phyloP scores from a whole-genome alignment of 2,329 filamentous ascomycete genomes.

The Colletotrichum sp. region DNA sequence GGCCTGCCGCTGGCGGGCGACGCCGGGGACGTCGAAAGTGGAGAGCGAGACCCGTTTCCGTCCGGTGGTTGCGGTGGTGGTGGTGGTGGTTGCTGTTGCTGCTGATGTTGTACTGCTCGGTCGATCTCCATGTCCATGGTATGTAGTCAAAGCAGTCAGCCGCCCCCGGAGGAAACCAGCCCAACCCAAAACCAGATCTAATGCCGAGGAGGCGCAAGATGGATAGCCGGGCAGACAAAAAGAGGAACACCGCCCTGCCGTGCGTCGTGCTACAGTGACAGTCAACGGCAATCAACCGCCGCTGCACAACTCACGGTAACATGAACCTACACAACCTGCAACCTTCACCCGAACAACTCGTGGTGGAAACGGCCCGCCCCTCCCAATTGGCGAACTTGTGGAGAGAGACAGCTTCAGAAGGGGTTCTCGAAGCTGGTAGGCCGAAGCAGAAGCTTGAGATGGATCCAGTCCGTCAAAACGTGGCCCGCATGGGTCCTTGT shows the following conservation, averaged over 20 bases:
- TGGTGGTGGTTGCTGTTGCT: neutral
- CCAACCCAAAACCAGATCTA: neutral
- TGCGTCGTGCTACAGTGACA: neutral
- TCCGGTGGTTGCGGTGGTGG: neutral
- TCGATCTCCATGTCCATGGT: constrained; percentile 5
- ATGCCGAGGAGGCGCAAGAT: neutral
- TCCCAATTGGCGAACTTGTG: neutral
- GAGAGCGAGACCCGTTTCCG: neutral
- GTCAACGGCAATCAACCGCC: neutral
- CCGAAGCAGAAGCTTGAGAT: neutral
- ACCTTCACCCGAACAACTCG: neutral
- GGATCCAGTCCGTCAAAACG: neutral
- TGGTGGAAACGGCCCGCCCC: neutral
- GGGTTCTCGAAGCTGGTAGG: neutral
- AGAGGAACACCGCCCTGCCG: neutral
- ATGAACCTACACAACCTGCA: neutral
- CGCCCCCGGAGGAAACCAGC: neutral
- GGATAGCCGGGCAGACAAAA: neutral
- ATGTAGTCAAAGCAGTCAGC: neutral
- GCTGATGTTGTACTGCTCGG: neutral
- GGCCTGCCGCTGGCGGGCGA: neutral
- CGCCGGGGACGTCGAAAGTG: neutral
- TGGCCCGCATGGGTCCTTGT: neutral
- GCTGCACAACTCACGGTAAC: neutral
- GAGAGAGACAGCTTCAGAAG: neutral